These are phyloP conservation scores for Papiliotrema fonsecae DNA, from an alignment of 1,284 basidiomycete species.

Conservation along the genomic window DNA sequence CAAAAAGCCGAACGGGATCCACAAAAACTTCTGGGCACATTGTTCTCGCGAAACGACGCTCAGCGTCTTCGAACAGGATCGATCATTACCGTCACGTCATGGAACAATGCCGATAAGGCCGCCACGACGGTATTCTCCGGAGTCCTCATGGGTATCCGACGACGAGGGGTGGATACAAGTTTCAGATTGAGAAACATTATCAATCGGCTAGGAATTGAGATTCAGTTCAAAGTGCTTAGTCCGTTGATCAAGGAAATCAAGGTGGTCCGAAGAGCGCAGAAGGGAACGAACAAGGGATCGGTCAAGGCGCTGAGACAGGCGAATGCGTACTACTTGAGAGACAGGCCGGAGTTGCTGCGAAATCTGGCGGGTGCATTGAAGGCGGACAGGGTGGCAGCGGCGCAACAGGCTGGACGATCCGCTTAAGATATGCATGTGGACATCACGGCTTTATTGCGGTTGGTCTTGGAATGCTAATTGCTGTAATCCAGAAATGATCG, in stretches of 20 bases:
- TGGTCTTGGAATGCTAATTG: too few relatives aligned
- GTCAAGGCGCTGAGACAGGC: conserved; percentile 35
- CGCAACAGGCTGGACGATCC: too few relatives aligned
- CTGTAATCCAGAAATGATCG: not conserved
- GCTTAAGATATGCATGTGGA: too few relatives aligned
- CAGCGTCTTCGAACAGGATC: conserved; percentile 70
- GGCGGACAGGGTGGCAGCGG: conserved; percentile 8
- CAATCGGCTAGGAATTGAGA: conserved; percentile 81
- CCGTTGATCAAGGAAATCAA: conserved; percentile 81
- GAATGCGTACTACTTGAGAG: conserved; percentile 45
- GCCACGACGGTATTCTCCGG: conserved; percentile 74
- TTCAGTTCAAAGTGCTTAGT: conserved; percentile 77
- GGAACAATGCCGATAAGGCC: conserved; percentile 53
- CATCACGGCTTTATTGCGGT: too few relatives aligned
- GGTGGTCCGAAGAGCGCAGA: conserved; percentile 50
- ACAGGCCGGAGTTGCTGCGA: conserved; percentile 40
- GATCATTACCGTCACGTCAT: conserved; percentile 64
- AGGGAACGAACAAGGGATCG: conserved; percentile 34
- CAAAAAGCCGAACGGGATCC: conserved; percentile 65
- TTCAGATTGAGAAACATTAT: conserved; percentile 82
- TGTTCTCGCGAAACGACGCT: conserved; percentile 66
- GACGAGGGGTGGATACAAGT: conserved; percentile 74
- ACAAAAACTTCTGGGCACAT: conserved; percentile 58
- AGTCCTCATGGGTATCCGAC: conserved; percentile 71
- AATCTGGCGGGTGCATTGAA: conserved; percentile 44